These are phyloP conservation scores for Panellus pusillus DNA, from an alignment of 768 basidiomycete genomes.

Conservation along the genomic window DNA sequence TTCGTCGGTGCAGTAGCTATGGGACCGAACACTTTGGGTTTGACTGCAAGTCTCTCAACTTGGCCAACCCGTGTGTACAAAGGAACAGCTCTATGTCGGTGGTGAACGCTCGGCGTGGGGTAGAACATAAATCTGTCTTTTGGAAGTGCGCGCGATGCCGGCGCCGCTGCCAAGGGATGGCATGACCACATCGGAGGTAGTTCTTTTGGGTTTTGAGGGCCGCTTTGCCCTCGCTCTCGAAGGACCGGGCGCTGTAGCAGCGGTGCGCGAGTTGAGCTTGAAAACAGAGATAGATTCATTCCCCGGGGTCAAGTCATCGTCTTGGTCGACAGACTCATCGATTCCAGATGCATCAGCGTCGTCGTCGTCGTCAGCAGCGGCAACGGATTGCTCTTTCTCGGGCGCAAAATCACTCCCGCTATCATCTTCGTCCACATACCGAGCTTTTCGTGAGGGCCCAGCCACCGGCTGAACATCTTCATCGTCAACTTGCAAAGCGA, in stretches of 20 bases:
- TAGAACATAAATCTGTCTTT: constrained; percentile 55
- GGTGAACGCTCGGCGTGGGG: constrained; percentile 69
- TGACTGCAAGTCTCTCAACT: constrained; percentile 58
- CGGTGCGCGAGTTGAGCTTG: constrained; percentile 13
- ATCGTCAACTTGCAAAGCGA: constrained; percentile 34
- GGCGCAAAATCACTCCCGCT: constrained; percentile 61
- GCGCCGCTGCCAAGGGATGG: constrained; percentile 25
- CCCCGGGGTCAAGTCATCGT: constrained; percentile 21
- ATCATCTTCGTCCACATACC: constrained; percentile 31
- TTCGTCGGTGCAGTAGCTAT: constrained; percentile 49
- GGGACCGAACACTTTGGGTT: constrained; percentile 51
- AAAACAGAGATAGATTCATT: constrained; percentile 21
- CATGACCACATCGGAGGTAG: constrained; percentile 10
- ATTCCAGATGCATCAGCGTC: constrained; percentile 23
- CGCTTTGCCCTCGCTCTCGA: constrained; percentile 31
- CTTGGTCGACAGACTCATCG: constrained; percentile 21
- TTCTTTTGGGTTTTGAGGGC: constrained; percentile 26
- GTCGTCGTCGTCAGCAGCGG: constrained; percentile 32
- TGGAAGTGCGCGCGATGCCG: constrained; percentile 36
- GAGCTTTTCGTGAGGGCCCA: constrained; percentile 38
- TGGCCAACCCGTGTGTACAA: constrained; percentile 50
- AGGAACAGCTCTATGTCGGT: constrained; percentile 70
- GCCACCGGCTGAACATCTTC: constrained; percentile 30
- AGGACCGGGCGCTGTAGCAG: constrained; percentile 12
- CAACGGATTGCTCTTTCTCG: constrained; percentile 33